Evolutionary conservation across 148 eudicot genomes (phyloP).

Genomic region (Amaranthus cruentus): DNA sequence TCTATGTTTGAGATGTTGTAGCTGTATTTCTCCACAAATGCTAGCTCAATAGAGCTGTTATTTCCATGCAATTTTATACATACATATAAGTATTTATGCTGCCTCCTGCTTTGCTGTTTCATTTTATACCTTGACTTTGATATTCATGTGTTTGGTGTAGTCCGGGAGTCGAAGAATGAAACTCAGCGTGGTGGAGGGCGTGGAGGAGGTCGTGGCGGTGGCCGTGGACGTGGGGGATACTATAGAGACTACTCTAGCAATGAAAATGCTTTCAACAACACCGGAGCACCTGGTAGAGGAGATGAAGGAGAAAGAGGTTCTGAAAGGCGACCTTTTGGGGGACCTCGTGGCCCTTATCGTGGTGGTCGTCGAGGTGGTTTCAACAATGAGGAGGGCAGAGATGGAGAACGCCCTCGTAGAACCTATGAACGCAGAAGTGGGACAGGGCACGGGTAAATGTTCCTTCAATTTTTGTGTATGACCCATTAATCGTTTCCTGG

Average conservation of each 20-base stretch:
- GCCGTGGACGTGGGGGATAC: slow-evolving; percentile 59
- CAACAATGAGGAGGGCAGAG: slow-evolving; percentile 54
- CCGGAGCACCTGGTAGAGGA: slow-evolving; percentile 40
- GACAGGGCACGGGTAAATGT: slow-evolving; percentile 62
- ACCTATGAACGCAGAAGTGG: slow-evolving; percentile 70
- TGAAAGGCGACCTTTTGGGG: slow-evolving; percentile 63
- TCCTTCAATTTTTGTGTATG: background rate
- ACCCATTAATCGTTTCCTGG: background rate
- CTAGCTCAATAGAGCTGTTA: too few relatives aligned
- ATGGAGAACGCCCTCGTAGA: slow-evolving; percentile 62
- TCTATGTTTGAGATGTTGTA: too few relatives aligned
- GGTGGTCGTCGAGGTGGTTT: slow-evolving; percentile 71
- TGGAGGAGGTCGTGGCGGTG: slow-evolving; percentile 52
- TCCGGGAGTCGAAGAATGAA: slow-evolving; percentile 63
- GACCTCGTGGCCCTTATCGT: slow-evolving; percentile 59
- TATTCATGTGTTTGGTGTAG: slow-evolving; percentile 31
- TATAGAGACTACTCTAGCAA: slow-evolving; percentile 44
- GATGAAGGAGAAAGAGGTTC: slow-evolving; percentile 44
- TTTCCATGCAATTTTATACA: too few relatives aligned
- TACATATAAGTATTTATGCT: background rate
- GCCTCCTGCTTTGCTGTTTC: background rate
- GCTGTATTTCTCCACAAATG: too few relatives aligned
- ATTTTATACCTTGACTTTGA: background rate
- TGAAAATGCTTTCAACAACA: slow-evolving; percentile 45
- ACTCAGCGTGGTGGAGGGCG: slow-evolving; percentile 57